A percentile compares a stretch with the other conserved stretches of the same genome.
Conservation (phyloP, 2,329 filamentous ascomycete species). For the Apiospora phragmitis region DNA sequence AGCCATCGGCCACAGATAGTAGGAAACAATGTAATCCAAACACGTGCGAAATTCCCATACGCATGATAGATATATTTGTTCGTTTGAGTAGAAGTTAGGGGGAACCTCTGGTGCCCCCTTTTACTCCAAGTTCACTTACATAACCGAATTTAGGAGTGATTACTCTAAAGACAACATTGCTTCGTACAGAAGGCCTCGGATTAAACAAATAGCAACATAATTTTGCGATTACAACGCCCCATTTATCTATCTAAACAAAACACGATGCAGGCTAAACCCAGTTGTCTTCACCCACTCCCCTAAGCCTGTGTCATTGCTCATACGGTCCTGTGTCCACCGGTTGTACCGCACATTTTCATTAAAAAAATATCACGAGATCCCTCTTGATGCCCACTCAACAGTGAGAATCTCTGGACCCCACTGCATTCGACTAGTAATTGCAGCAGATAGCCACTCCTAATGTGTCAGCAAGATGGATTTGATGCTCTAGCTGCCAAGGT, state of each 20-base stretch:
- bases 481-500: conserved; percentile 55
- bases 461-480: background rate
- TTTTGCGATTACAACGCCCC: conserved; percentile 6
- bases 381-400: background rate
- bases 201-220: background rate
- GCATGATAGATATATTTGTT: background rate
- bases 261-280: conserved; percentile 3
- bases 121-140: background rate
- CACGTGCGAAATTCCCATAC: background rate
- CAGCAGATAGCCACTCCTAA: background rate
- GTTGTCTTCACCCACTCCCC: background rate
- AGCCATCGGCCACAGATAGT: background rate
- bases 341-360: background rate
- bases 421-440: background rate
- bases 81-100: background rate
- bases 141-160: too few relatives aligned
- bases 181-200: background rate
- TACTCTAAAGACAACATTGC: background rate
- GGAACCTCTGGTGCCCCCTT: background rate
- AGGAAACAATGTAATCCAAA: background rate
- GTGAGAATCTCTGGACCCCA: background rate
- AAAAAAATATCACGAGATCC: background rate
- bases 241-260: conserved; percentile 8
- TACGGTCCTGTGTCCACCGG: background rate
- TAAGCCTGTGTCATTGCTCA: conserved; percentile 6